Evolutionary conservation across 2,329 filamentous ascomycete species (phyloP).

Genomic region (Microsporum ferrugineum): DNA sequence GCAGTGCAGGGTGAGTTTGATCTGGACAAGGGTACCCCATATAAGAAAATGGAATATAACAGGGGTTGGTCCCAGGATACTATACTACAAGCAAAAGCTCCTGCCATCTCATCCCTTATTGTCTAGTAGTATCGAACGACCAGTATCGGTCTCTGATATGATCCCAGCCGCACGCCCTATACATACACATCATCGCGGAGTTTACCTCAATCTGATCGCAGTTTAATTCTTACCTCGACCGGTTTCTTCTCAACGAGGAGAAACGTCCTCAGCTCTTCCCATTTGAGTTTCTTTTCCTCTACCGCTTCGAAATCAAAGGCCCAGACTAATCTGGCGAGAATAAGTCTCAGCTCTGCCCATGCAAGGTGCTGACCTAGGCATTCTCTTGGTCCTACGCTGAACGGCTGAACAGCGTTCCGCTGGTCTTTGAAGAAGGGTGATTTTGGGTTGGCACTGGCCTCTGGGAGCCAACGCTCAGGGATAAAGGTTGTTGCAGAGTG

Average conservation of each 20-base stretch:
- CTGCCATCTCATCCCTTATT: neutral
- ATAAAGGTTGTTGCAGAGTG: conserved; percentile 35
- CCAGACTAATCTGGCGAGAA: conserved; percentile 39
- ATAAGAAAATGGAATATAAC: neutral
- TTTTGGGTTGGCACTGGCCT: conserved; percentile 15
- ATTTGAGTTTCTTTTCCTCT: neutral
- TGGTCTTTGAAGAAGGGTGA: conserved; percentile 34
- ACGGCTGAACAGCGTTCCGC: conserved; percentile 37
- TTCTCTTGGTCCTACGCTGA: conserved; percentile 40
- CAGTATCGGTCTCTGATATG: neutral
- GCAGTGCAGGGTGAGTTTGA: too few species aligned
- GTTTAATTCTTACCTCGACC: neutral
- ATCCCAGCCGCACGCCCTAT: neutral
- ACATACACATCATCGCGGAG: neutral
- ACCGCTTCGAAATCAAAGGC: conserved; percentile 33
- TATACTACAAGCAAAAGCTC: neutral
- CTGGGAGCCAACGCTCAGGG: conserved; percentile 39
- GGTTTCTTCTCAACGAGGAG: conserved; percentile 3
- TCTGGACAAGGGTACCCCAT: neutral
- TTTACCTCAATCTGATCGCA: neutral
- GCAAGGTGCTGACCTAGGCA: conserved; percentile 42
- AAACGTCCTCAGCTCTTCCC: conserved; percentile 5
- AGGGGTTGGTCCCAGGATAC: too few species aligned
- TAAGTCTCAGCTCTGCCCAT: conserved; percentile 41
- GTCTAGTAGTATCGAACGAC: neutral